These are phyloP conservation scores for Cyclaneusma minus DNA, from an alignment of 2,329 filamentous ascomycete species.

Conservation along the genomic window DNA sequence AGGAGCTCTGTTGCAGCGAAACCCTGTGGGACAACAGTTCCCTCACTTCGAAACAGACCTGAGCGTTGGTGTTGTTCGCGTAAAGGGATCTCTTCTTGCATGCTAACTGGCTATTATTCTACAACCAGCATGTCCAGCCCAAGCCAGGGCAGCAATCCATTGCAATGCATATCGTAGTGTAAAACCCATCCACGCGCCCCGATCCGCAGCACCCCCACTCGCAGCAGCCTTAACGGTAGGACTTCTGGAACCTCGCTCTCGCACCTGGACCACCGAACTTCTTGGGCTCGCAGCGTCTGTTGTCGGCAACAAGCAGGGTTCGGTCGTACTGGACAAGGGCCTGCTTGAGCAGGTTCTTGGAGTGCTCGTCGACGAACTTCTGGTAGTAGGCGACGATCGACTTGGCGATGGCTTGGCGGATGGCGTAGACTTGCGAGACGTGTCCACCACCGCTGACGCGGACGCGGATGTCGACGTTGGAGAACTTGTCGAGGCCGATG, in stretches of 20 bases:
- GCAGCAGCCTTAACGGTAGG: conserved; percentile 67
- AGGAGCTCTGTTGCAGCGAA: no score
- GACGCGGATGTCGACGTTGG: conserved; percentile 92
- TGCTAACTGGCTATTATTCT: conserved; percentile 19
- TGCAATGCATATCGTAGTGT: conserved; percentile 21
- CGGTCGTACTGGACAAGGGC: conserved; percentile 91
- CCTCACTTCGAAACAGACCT: no score
- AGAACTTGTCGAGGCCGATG: conserved; percentile 94
- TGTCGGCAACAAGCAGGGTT: conserved; percentile 96
- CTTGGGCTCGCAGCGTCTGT: conserved; percentile 98
- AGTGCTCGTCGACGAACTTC: conserved; percentile 99
- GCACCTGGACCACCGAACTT: conserved; percentile 76
- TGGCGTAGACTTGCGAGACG: conserved; percentile 93
- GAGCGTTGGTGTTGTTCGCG: no score
- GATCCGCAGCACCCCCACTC: conserved; percentile 12
- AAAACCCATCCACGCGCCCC: conserved; percentile 18
- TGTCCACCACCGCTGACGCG: conserved; percentile 95
- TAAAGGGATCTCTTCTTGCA: no score
- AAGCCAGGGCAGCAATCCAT: conserved; percentile 16
- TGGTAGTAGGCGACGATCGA: conserved; percentile 97
- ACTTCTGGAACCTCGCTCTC: conserved; percentile 96
- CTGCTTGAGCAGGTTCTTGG: conserved; percentile 99
- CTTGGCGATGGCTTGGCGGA: conserved; percentile 98
- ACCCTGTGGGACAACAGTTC: no score
- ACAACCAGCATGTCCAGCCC: conserved; percentile 18